These are phyloP conservation scores for Coemansia sp. DNA, from an alignment of 192 early-diverging fungal species.

Conservation along the genomic window DNA sequence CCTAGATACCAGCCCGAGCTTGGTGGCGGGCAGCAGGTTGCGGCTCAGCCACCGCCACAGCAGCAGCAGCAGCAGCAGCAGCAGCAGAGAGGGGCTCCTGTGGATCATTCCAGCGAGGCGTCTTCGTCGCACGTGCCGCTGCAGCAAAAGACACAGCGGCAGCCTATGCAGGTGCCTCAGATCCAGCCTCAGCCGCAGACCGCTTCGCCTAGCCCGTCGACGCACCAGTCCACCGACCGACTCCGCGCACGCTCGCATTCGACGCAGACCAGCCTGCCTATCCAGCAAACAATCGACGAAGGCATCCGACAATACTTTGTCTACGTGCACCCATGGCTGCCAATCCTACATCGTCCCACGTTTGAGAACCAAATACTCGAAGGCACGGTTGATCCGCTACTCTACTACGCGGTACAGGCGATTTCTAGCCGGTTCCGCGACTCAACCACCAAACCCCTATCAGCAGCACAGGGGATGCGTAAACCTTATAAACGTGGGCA, in stretches of 20 bases:
- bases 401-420: constrained; percentile 49
- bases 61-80: background rate
- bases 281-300: constrained; percentile 26
- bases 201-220: constrained; percentile 10
- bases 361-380: constrained; percentile 44
- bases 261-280: background rate
- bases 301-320: constrained; percentile 39
- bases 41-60: background rate
- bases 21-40: background rate
- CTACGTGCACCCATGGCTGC: constrained; percentile 54
- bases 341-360: constrained; percentile 49
- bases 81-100: background rate
- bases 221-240: background rate
- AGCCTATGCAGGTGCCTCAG: background rate
- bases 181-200: background rate
- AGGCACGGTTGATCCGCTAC: constrained; percentile 29
- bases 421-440: constrained; percentile 33
- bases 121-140: background rate
- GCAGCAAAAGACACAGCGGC: constrained; percentile 3
- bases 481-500: constrained; percentile 35
- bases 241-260: constrained; percentile 2
- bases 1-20: constrained; percentile 11
- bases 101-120: background rate
- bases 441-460: background rate
- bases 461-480: background rate